phyloP scores from a whole-genome alignment of 163 green algal genomes.

The Prototheca cutis region DNA sequence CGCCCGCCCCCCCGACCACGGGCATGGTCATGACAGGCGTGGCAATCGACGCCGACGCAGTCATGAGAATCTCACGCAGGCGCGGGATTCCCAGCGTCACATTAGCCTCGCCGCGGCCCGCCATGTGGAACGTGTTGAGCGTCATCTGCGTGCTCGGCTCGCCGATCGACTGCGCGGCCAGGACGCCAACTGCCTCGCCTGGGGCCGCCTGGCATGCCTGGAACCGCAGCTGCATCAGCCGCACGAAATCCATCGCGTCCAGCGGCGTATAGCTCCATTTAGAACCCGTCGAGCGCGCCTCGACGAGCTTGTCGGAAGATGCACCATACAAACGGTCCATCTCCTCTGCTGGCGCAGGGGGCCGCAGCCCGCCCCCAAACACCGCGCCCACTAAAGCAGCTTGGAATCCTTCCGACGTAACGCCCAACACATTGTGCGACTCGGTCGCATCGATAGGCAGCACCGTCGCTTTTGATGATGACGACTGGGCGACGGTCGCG shows the following conservation, averaged over 20 bases:
- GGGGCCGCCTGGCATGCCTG: slow-evolving; percentile 60
- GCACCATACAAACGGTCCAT: too few species aligned
- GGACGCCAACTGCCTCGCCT: slow-evolving; percentile 85
- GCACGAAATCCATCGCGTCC: slow-evolving; percentile 33
- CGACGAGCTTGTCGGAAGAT: too few species aligned
- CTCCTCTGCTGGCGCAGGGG: neutral
- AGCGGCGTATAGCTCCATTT: neutral
- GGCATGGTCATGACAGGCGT: slow-evolving; percentile 89
- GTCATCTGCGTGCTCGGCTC: slow-evolving; percentile 73
- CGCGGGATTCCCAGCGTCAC: slow-evolving; percentile 93
- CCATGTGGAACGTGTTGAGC: slow-evolving; percentile 90
- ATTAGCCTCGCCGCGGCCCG: slow-evolving; percentile 83
- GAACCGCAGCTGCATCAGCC: slow-evolving; percentile 82
- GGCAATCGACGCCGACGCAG: slow-evolving; percentile 65
- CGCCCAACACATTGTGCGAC: slow-evolving; percentile 43
- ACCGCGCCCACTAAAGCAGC: slow-evolving; percentile 40
- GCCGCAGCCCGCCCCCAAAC: slow-evolving; percentile 31
- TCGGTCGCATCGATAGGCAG: slow-evolving; percentile 40
- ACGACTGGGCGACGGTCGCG: too few species aligned
- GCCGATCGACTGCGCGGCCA: slow-evolving; percentile 83
- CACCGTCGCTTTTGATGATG: too few species aligned
- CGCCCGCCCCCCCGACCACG: slow-evolving; percentile 29
- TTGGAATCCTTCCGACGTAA: slow-evolving; percentile 56
- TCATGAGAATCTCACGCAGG: slow-evolving; percentile 95
- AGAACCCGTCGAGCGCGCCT: too few species aligned